Conservation (phyloP, 73 alveolate species). For the Symbiodinium pilosum region DNA sequence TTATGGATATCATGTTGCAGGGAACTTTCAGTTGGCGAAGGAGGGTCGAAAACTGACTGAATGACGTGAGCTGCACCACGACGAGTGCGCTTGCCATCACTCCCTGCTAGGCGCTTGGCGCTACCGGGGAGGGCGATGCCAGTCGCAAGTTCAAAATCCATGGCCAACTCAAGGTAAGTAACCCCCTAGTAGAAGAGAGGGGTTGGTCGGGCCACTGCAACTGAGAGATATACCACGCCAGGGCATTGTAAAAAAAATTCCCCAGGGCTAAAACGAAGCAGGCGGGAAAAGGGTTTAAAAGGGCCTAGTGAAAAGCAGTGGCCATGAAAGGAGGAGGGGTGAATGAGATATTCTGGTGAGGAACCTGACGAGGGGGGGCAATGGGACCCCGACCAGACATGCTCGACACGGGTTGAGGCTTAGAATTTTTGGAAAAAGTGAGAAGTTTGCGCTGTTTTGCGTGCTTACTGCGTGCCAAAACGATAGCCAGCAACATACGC, state of each 20-base stretch:
- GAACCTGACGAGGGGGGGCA: background rate
- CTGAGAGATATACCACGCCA: background rate
- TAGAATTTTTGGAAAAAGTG: background rate
- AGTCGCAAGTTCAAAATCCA: background rate
- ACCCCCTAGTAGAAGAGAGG: background rate
- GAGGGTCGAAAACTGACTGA: background rate
- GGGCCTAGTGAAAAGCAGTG: background rate
- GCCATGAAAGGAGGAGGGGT: background rate
- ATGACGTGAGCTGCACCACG: background rate
- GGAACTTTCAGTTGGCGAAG: background rate
- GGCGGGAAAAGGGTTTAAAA: slow-evolving; percentile 2
- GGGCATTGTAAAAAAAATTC: background rate
- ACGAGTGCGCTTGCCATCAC: background rate
- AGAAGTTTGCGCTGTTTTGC: background rate
- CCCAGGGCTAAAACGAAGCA: background rate
- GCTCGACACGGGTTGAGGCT: background rate
- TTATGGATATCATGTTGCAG: background rate
- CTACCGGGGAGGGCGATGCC: background rate
- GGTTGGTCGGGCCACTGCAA: background rate
- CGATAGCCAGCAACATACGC: background rate
- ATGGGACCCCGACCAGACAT: background rate
- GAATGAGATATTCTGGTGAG: background rate
- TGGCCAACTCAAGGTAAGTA: background rate
- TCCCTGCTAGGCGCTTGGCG: background rate
- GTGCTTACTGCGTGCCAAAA: background rate